phyloP scores from a whole-genome alignment of 352 stramenopile species.

The Phytophthora crassamura region DNA sequence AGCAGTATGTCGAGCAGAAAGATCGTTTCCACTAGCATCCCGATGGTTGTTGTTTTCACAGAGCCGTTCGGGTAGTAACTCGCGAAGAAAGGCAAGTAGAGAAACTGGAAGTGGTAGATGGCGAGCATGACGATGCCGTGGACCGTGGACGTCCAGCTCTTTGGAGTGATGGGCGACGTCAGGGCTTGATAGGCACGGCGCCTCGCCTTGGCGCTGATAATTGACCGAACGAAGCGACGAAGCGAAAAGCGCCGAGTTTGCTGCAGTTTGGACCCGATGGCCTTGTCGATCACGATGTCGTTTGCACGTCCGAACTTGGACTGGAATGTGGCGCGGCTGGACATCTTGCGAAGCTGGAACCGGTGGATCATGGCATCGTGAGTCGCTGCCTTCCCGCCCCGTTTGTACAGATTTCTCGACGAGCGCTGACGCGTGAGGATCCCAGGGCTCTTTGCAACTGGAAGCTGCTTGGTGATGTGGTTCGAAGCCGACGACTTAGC shows the following conservation, averaged over 20 bases:
- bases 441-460: too few relatives aligned
- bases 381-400: constrained; percentile 1
- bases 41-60: not conserved
- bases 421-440: too few relatives aligned
- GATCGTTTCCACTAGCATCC: constrained; percentile 2
- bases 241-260: constrained; percentile 6
- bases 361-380: constrained; percentile 33
- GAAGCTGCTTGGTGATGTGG: too few relatives aligned
- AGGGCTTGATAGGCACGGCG: not conserved
- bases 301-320: constrained; percentile 14
- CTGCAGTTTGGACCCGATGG: not conserved
- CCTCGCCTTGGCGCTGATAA: not conserved
- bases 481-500: too few relatives aligned
- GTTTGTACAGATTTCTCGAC: constrained; percentile 3
- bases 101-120: constrained; percentile 18
- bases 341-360: constrained; percentile 34
- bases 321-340: constrained; percentile 36
- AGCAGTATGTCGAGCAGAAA: constrained; percentile 8
- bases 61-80: constrained; percentile 7
- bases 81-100: constrained; percentile 20
- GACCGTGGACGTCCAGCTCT: constrained; percentile 1
- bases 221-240: not conserved
- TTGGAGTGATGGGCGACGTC: not conserved
- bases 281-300: constrained; percentile 30
- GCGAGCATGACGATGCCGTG: constrained; percentile 34